Base-by-base conservation (phyloP, 2,329 filamentous ascomycete species). In the Basipetospora sp. region DNA sequence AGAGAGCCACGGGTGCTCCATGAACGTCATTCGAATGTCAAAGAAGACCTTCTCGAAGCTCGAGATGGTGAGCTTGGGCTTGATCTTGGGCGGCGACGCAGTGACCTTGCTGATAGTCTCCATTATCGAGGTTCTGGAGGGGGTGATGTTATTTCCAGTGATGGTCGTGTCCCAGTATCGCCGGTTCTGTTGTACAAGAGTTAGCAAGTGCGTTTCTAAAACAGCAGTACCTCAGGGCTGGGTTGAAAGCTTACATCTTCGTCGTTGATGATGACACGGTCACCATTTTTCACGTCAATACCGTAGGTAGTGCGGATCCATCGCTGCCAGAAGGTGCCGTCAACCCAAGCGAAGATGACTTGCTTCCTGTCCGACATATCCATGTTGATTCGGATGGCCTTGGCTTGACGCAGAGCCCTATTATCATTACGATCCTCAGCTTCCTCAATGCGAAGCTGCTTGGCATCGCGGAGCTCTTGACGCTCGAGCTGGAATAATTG, bases 221-320 rank as follows among this genome's bases (percentile, higher is more conserved):
- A 27, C 22, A 11, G n/a, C 11, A 30, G 15, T 17, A 34, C 9
- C 14, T 13, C 15, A 4, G 22, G 5, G 13, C 17, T 13, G 14
- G 18, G 13, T 15, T 3, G 5, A 16, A 13, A 9, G 17, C 83
- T 80, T 66, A 93, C 86, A 57, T 93, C 86, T 65, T 96, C 84
- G 50, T 98, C 90, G 48, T 94, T 94, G 60, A 98, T 90, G 42
- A 98, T 80, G 39, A 98, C 83, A 44, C 84, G 76, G 57, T 96
- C 90, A 34, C 88, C 87, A 44, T 90, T 77, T 52, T 72, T 77
- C 43, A 90, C 77, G 48, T 92, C 82, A 47, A 96, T 80, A 39
- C 88, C 88, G 52, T 93, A 98, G 0, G 88, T 94, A n/a, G 80
- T 87, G 47, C 80, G 73, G 45, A 98, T 75, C 90, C 90, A 98